Percentiles rank a stretch among this genome's conserved stretches.
These are phyloP conservation scores for Fusarium caatingaense DNA, from an alignment of 2,329 filamentous ascomycete species.

Conservation along the genomic window DNA sequence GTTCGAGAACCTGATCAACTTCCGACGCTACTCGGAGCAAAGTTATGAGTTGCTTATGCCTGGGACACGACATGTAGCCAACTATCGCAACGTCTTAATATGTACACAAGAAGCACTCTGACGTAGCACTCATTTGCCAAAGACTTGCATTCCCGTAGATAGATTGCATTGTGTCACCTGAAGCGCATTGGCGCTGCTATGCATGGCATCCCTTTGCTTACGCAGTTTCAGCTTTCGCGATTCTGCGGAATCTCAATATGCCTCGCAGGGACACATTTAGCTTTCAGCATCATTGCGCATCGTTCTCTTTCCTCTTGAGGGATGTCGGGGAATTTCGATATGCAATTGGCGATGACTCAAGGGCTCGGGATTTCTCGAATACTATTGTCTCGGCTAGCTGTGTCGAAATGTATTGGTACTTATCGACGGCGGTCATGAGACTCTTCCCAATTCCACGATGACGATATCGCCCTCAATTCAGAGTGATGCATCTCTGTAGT, in stretches of 20 bases:
- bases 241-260: slow-evolving; percentile 31
- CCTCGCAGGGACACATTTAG: slow-evolving; percentile 20
- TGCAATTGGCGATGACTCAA: background rate
- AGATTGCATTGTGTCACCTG: slow-evolving; percentile 27
- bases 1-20: slow-evolving; percentile 13
- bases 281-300: slow-evolving; percentile 24
- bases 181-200: slow-evolving; percentile 13
- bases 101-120: slow-evolving; percentile 4
- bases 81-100: background rate
- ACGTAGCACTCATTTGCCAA: slow-evolving; percentile 17
- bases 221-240: slow-evolving; percentile 31
- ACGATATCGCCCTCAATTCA: slow-evolving; percentile 17
- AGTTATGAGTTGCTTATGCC: slow-evolving; percentile 20
- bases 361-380: slow-evolving; percentile 4
- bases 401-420: background rate
- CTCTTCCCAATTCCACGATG: background rate
- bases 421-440: slow-evolving; percentile 7
- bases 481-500: slow-evolving; percentile 1
- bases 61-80: background rate
- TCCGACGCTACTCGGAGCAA: slow-evolving; percentile 20
- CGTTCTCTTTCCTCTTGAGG: slow-evolving; percentile 19
- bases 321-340: slow-evolving; percentile 22
- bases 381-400: background rate
- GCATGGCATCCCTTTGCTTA: slow-evolving; percentile 27
- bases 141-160: slow-evolving; percentile 14